Evolutionary conservation across 148 eudicot species (phyloP).

Genomic region (Agrostemma githago): DNA sequence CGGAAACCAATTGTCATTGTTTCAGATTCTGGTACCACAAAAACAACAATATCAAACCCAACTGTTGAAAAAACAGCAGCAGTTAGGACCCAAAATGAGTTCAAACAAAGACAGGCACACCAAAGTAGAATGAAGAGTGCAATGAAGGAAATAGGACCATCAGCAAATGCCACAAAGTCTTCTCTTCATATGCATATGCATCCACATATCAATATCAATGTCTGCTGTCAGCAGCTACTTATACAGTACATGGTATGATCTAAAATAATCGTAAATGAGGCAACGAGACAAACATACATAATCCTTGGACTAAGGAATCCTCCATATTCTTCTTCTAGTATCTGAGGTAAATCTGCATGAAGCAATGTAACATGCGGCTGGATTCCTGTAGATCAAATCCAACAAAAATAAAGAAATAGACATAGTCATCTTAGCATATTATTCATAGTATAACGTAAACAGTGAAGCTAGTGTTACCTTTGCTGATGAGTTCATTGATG

Average conservation of each 20-base stretch:
- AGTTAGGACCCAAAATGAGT: too few relatives aligned
- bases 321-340: slow-evolving; percentile 69
- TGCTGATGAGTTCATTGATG: slow-evolving; percentile 47
- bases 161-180: slow-evolving; percentile 46
- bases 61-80: too few relatives aligned
- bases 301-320: slow-evolving; percentile 47
- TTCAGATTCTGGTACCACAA: too few relatives aligned
- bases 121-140: too few relatives aligned
- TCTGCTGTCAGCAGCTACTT: neutral
- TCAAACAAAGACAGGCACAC: too few relatives aligned
- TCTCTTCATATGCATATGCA: slow-evolving; percentile 19
- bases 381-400: slow-evolving; percentile 40
- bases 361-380: slow-evolving; percentile 63
- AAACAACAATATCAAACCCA: too few relatives aligned
- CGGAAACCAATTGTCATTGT: too few relatives aligned
- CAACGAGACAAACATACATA: slow-evolving; percentile 32
- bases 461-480: slow-evolving; percentile 29
- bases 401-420: neutral
- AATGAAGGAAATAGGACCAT: too few relatives aligned
- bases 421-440: too few relatives aligned
- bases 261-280: neutral
- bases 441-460: too few relatives aligned
- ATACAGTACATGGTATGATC: too few relatives aligned
- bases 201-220: neutral
- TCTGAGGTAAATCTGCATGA: slow-evolving; percentile 55